Base-by-base conservation (phyloP, 768 basidiomycete species). In the Clathrus columnatus region DNA sequence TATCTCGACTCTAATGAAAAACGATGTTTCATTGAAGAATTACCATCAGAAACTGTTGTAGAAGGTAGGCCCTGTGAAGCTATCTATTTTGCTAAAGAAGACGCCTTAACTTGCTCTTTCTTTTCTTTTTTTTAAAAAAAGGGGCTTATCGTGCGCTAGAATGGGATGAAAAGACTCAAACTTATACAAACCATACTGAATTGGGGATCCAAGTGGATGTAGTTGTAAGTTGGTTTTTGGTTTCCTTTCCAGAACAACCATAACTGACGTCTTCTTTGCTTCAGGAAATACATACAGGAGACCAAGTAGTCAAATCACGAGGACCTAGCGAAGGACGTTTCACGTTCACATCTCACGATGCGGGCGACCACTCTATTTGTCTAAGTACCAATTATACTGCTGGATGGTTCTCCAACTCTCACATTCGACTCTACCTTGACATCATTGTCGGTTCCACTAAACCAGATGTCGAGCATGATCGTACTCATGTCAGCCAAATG, bases 301-400 rank as follows among this genome's bases (percentile, higher is more conserved):
- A 97, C 62, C 70, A 76, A 51, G 87, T 97, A 16, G 91, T 91
- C 42, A 86, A 85, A 63, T 93, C 92, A 7, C 82, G 83, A n/a
- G 96, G 96, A 1, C 88, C 93, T 5, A 74, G 84, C 21, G 87
- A 95, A 49, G 89, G 96, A 26, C 82, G 82, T 56, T 98, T 98
- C 73, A 98, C 96, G 0, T 99, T 99, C 66, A 97, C 96, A 24
- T 96, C 95, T 4, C 92, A 96, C 67, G 91, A 94, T 58, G 79
- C 94, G 26, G 94, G 94, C 48, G 96, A 98, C 74, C 96, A 99
- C 73, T 84, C 89, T 51, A 96, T 99, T 65, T 99, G 96, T 67
- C 80, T 98, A 49, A 90, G 90, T 5, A 88, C 91, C 18, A 95
- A 95, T 69, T 87, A 91, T 70, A 85, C 91, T 26, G 70, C 73